A percentile compares a stretch with the other conserved stretches of the same genome.
Evolutionary conservation across 352 stramenopile species (phyloP).

Genomic region (Phytophthora melonis): DNA sequence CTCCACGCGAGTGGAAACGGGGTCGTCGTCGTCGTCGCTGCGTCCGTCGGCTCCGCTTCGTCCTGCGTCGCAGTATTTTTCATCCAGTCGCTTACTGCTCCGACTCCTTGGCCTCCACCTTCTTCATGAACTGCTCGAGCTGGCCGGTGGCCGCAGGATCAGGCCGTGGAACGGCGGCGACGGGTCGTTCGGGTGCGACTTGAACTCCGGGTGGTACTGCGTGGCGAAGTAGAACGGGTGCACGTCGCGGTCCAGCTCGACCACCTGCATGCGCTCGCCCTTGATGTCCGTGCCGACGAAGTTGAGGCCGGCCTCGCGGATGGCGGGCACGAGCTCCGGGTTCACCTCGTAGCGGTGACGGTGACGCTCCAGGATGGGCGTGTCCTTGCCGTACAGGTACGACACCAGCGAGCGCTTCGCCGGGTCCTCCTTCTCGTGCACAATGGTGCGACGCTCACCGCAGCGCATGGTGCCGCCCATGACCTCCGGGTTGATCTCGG

Average conservation of each 20-base stretch:
- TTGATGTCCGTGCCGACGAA: constrained; percentile 99
- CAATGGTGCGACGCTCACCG: constrained; percentile 95
- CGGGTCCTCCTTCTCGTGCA: constrained; percentile 89
- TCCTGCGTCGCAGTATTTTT: constrained; percentile 29
- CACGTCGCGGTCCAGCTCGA: constrained; percentile 94
- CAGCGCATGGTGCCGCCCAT: constrained; percentile 99
- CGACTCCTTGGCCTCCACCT: constrained; percentile 45
- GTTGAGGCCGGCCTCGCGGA: constrained; percentile 94
- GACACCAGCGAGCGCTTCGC: constrained; percentile 89
- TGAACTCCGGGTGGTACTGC: constrained; percentile 99
- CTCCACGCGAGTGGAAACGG: constrained; percentile 17
- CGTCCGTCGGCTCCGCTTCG: constrained; percentile 1
- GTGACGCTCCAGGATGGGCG: constrained; percentile 96
- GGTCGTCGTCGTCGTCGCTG: neutral
- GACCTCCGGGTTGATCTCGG: constrained; percentile 97
- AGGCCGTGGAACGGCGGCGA: constrained; percentile 98
- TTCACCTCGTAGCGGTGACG: constrained; percentile 99
- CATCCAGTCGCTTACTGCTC: constrained; percentile 31
- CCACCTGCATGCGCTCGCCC: constrained; percentile 98
- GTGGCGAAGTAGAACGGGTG: constrained; percentile 99
- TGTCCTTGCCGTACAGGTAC: constrained; percentile 91
- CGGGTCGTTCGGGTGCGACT: constrained; percentile 95
- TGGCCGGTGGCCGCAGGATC: constrained; percentile 91
- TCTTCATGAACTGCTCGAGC: constrained; percentile 74
- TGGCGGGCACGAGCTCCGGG: constrained; percentile 92